Evolutionary conservation across 129 eudicot species (phyloP), one percentile per base, ranked within the genome.

Genomic region (Smallanthus sonchifolius): DNA sequence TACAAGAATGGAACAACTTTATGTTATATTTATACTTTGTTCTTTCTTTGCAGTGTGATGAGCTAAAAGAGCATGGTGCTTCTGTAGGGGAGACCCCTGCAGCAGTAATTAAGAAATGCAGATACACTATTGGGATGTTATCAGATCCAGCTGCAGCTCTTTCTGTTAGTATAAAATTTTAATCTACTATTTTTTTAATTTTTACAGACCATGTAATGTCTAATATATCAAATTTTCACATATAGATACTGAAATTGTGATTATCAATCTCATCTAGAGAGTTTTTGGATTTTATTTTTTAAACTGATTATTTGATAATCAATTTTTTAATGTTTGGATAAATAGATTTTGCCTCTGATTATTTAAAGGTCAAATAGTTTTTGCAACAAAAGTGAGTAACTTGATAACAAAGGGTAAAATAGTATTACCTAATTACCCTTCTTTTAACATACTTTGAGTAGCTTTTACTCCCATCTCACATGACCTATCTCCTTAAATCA

Each of bases 111-210:
- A 94, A 88, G 85, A 94, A 94, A 79, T 94, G 99, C 92, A 91
- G 88, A 79, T 88, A 83, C 79, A 94, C 96, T 17, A 94, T 94
- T 17, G 99, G 89, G 47, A 94, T 94, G 91, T 44, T 94, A 75
- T 94, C 98, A 61, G 98, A 94, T 83, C 98, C 98, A 40, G 73
- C 96, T 48, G 98, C 97, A 43, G 97, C 98, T 81, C 87, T 88
- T 65, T 86, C 98, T 79, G 98, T 90, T 57, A 71, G 97, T 86
- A 48, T 13, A 63, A 28, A 65, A 19, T 64, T 64, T 43, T 7
- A 6, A 61, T 14, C 67, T 6, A n/a, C 60, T 30, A 4, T 47
- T 75, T 39, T 44, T 40, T 17, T 20, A n/a, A n/a, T n/a, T n/a
- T n/a, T n/a, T n/a, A n/a, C n/a, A 39, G 54, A 8, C 63, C 49